Conservation (phyloP, 106 monocot species). For the Apostasia ramifera region DNA sequence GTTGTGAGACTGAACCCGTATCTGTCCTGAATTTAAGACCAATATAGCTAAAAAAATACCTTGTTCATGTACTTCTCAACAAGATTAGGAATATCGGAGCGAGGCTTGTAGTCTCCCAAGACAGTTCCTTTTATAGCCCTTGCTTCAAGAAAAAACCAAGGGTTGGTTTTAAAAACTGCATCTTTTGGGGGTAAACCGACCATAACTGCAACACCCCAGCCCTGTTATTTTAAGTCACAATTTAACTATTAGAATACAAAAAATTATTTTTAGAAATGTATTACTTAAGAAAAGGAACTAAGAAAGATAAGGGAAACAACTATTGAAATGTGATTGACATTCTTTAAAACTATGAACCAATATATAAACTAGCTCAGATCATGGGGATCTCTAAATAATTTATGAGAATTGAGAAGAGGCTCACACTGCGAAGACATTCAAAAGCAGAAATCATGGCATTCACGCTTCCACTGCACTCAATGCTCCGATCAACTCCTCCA, state of each 20-base stretch:
- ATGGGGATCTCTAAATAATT: not conserved
- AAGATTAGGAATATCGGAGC: slow-evolving; percentile 23
- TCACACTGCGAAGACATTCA: not conserved
- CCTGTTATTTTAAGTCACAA: slow-evolving; percentile 4
- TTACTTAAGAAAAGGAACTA: no score
- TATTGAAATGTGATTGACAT: not conserved
- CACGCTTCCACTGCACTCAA: slow-evolving; percentile 21
- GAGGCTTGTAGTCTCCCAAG: slow-evolving; percentile 46
- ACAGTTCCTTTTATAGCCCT: slow-evolving; percentile 39
- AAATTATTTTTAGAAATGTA: no score
- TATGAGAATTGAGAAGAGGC: not conserved
- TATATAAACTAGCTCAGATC: not conserved
- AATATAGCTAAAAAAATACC: slow-evolving; percentile 13
- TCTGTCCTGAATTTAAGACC: no score
- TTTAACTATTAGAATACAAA: not conserved
- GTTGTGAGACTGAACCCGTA: no score
- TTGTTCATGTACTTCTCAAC: slow-evolving; percentile 47
- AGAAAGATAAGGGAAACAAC: no score
- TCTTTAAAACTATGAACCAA: not conserved
- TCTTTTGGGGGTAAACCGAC: slow-evolving; percentile 35
- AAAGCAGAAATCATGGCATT: slow-evolving; percentile 1
- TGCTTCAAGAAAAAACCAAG: slow-evolving; percentile 19
- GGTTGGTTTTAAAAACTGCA: slow-evolving; percentile 23
- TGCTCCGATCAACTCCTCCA: slow-evolving; percentile 16
- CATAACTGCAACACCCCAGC: slow-evolving; percentile 31